A percentile compares a stretch with the other conserved stretches of the same genome.
These are phyloP conservation scores for Kodamaea anthophila DNA, from an alignment of 1,139 yeast species.

Conservation along the genomic window DNA sequence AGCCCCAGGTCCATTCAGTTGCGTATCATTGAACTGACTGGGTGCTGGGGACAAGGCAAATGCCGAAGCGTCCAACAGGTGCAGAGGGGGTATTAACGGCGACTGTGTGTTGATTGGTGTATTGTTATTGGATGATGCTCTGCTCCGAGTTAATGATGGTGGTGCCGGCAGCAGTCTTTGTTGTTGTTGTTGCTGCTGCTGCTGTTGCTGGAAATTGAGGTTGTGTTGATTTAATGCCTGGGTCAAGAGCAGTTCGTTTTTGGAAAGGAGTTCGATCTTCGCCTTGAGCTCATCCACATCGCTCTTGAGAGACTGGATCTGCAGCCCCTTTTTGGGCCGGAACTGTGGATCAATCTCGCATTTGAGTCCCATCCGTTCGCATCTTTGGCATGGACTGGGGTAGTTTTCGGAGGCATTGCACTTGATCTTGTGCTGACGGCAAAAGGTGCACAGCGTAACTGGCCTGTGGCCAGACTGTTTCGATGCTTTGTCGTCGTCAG, in stretches of 20 bases:
- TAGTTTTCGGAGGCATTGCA: conserved; percentile 85
- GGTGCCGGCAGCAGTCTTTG: too few relatives aligned
- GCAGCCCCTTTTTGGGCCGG: conserved; percentile 88
- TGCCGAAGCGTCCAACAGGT: conserved; percentile 1
- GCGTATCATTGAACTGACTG: conserved; percentile 8
- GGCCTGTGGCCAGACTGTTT: conserved; percentile 61
- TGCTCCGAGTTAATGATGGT: too few relatives aligned
- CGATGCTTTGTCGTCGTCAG: conserved; percentile 7
- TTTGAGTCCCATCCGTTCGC: conserved; percentile 69
- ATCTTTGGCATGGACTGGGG: conserved; percentile 79
- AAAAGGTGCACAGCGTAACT: conserved; percentile 87
- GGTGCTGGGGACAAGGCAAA: conserved; percentile 4
- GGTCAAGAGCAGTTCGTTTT: conserved; percentile 63
- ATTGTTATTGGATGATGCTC: conserved; percentile 4
- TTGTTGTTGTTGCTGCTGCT: conserved; percentile 7
- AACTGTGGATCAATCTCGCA: conserved; percentile 92
- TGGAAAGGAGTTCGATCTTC: conserved; percentile 68
- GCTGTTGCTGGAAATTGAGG: conserved; percentile 24
- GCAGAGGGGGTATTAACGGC: conserved; percentile 5
- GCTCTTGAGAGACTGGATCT: conserved; percentile 73
- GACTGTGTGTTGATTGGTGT: conserved; percentile 6
- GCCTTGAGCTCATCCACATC: conserved; percentile 79
- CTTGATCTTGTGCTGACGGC: conserved; percentile 90
- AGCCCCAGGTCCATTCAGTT: not conserved
- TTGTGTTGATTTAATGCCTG: conserved; percentile 52